Percentiles rank a stretch among this genome's conserved stretches.
Evolutionary conservation across 2,329 filamentous ascomycete genomes (phyloP).

Genomic region (Ophiostoma tasmaniense): DNA sequence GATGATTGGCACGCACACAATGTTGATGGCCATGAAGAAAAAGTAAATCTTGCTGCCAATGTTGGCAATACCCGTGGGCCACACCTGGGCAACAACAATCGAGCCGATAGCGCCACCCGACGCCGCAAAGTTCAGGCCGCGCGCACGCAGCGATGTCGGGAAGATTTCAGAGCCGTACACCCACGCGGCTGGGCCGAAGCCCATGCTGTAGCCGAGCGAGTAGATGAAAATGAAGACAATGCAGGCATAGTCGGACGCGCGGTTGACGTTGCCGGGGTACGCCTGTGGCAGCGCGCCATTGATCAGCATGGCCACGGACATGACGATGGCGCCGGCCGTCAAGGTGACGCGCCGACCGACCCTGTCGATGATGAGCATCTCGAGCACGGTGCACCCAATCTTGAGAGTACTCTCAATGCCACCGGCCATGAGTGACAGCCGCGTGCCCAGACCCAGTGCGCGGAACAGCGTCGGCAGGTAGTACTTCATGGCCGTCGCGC

Average conservation of each 20-base stretch:
- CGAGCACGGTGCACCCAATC: slow-evolving; percentile 46
- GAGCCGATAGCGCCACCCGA: slow-evolving; percentile 48
- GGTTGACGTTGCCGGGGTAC: slow-evolving; percentile 43
- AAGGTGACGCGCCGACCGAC: slow-evolving; percentile 43
- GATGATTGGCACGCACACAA: slow-evolving; percentile 38
- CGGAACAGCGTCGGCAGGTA: slow-evolving; percentile 47
- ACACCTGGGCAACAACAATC: slow-evolving; percentile 45
- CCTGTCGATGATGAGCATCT: slow-evolving; percentile 48
- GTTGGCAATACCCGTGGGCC: slow-evolving; percentile 44
- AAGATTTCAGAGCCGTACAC: slow-evolving; percentile 56
- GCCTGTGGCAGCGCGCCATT: slow-evolving; percentile 44
- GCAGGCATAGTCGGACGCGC: slow-evolving; percentile 40
- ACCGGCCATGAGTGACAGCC: slow-evolving; percentile 42
- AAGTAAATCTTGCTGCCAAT: slow-evolving; percentile 48
- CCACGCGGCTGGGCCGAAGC: slow-evolving; percentile 50
- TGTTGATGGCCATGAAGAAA: slow-evolving; percentile 47
- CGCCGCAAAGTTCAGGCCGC: slow-evolving; percentile 47
- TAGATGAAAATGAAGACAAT: slow-evolving; percentile 51
- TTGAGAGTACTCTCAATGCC: slow-evolving; percentile 51
- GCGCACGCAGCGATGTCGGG: slow-evolving; percentile 47
- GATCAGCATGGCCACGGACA: slow-evolving; percentile 45
- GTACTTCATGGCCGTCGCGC: slow-evolving; percentile 52
- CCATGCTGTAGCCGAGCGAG: slow-evolving; percentile 49
- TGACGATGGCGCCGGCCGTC: slow-evolving; percentile 40
- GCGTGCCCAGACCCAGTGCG: slow-evolving; percentile 40